Evolutionary conservation across 2,329 filamentous ascomycete genomes (phyloP), one percentile per base, ranked within the genome.

Genomic region (Alternaria infectoria): DNA sequence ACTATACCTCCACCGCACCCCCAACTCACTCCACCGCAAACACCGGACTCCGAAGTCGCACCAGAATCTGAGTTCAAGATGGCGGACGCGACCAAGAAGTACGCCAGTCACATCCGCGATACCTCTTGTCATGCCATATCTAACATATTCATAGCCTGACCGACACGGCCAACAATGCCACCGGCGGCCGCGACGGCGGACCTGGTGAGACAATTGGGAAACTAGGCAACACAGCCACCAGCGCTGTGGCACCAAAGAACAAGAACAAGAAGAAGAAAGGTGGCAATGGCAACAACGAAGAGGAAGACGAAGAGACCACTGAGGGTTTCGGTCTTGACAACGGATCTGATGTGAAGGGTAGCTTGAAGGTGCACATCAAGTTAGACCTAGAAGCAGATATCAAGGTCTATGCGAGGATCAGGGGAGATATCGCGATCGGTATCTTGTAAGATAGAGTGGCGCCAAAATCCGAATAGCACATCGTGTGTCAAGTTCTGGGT

Each of bases 321-420:
- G 47, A 63, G 30, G 70, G 69, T 8, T 72, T 72, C 28, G 70
- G 70, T 10, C 46, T 70, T 3, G 70, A 72, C 6, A 67, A 71
- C 10, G 47, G 43, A 30, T 70, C 68, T 43, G 70, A 72, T n/a
- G 70, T 72, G 17, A 70, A 71, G 43, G 70, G 70, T 9, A 72
- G 69, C 25, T 49, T 72, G 59, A 72, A 71, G 54, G 61, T 71
- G 10, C 69, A 71, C 25, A 71, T 71, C 57, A 72, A 70, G 59
- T 36, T 72, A n/a, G 68, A 72, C 54, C 46, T 72, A 5, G 69
- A 72, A 43, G 69, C 67, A 13, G 69, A 71, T 32, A 72, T 72
- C 25, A 61, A 64, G n/a, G 63, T 71, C 13, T 68, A 68, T 17
- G 70, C 69, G 8, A 60, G 67, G 28, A 66, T 72, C 11, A 71